Percentiles rank a stretch among this genome's conserved stretches.
Conservation (phyloP, 306 rosid species). For the Cicer bijugum region DNA sequence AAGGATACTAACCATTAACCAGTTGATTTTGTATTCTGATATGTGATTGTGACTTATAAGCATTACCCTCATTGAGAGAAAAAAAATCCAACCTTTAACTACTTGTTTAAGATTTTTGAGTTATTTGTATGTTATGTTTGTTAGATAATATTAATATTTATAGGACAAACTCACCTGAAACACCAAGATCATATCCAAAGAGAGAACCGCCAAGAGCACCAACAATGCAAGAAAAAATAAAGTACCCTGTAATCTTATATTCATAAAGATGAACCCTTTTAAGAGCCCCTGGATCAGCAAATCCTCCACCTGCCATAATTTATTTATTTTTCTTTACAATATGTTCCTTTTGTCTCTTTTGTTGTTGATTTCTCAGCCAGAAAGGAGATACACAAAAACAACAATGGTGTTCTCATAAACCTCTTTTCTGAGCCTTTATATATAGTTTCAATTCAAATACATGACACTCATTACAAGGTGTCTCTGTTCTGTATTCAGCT, state of each 20-base stretch:
- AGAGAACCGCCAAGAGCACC: conserved; percentile 92
- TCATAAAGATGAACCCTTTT: conserved; percentile 80
- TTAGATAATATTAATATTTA: too few relatives aligned
- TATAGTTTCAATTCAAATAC: background rate
- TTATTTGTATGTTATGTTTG: too few relatives aligned
- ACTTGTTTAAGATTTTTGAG: too few relatives aligned
- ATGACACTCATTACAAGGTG: background rate
- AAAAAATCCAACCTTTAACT: too few relatives aligned
- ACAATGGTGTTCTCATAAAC: background rate
- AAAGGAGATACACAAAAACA: conserved; percentile 12
- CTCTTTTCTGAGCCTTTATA: background rate
- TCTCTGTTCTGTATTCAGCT: background rate
- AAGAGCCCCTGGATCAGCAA: conserved; percentile 38
- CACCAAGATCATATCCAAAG: conserved; percentile 93
- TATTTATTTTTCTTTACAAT: background rate
- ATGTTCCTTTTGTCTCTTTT: background rate
- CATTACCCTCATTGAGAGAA: too few relatives aligned
- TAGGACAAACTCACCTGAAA: conserved; percentile 56
- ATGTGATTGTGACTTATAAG: too few relatives aligned
- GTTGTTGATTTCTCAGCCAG: background rate
- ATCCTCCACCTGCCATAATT: conserved; percentile 74
- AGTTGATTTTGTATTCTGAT: background rate
- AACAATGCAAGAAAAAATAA: conserved; percentile 70
- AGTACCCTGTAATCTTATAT: conserved; percentile 62
- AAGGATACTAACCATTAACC: background rate